Evolutionary conservation across 2,329 filamentous ascomycete species (phyloP).

Genomic region (Colletotrichum aenigma): DNA sequence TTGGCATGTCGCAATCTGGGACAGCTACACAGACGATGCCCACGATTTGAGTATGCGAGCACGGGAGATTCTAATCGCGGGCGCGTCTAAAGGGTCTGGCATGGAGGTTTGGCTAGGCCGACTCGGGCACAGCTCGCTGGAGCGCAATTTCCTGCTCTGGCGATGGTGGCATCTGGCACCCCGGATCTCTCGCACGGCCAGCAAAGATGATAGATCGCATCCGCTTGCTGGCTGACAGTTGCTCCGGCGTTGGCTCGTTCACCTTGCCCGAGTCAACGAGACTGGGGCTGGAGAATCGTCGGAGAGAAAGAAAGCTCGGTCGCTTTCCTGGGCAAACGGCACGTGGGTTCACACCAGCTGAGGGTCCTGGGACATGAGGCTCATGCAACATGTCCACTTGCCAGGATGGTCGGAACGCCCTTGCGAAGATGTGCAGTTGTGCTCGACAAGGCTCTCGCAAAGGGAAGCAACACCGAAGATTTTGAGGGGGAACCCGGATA

Average conservation of each 20-base stretch:
- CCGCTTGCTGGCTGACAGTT: neutral
- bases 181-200: slow-evolving; percentile 2
- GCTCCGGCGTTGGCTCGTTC: slow-evolving; percentile 7
- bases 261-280: neutral
- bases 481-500: neutral
- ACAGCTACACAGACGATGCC: neutral
- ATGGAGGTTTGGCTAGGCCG: neutral
- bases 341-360: neutral
- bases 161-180: neutral
- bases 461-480: neutral
- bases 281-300: neutral
- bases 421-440: neutral
- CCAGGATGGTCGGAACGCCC: neutral
- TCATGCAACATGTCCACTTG: slow-evolving; percentile 3
- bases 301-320: neutral
- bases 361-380: neutral
- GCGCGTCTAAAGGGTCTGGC: neutral
- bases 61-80: neutral
- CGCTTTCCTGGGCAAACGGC: neutral
- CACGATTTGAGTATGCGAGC: neutral
- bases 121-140: neutral
- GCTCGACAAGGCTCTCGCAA: neutral
- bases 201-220: neutral
- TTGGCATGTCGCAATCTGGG: neutral
- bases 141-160: neutral